Conservation (phyloP, 2,329 filamentous ascomycete genomes). For the Aspergillus aculeatinus region DNA sequence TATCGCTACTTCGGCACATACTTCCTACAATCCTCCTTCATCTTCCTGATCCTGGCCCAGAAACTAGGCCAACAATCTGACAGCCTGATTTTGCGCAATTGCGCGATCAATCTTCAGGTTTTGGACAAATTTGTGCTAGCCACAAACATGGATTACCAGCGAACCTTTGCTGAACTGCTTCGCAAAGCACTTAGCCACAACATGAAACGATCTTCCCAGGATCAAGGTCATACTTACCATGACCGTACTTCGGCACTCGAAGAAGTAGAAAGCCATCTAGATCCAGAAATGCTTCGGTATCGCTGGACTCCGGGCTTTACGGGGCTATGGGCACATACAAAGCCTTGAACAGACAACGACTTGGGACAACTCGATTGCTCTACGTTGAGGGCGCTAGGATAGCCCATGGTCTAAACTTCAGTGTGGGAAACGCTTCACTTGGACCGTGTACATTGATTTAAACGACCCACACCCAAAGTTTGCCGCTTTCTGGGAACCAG, state of each 20-base stretch:
- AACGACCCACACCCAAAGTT: background rate
- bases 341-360: no score
- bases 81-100: background rate
- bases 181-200: background rate
- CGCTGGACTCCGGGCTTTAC: constrained; percentile 2
- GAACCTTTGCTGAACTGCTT: constrained; percentile 1
- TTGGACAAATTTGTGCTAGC: constrained; percentile 1
- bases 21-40: constrained; percentile 2
- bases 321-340: background rate
- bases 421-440: no score
- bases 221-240: background rate
- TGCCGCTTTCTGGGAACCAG: background rate
- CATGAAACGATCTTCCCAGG: background rate
- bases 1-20: constrained; percentile 4
- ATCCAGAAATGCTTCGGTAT: constrained; percentile 5
- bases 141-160: constrained; percentile 6
- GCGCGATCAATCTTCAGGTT: background rate
- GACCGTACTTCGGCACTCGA: background rate
- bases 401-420: no score
- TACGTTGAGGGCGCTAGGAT: no score
- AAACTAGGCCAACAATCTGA: constrained; percentile 1
- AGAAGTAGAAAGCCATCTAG: background rate
- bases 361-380: no score
- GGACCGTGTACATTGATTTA: no score
- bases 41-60: constrained; percentile 4